Evolutionary conservation across 768 basidiomycete genomes (phyloP), one percentile per base, ranked within the genome.

Genomic region (Leucocoprinus sp.): DNA sequence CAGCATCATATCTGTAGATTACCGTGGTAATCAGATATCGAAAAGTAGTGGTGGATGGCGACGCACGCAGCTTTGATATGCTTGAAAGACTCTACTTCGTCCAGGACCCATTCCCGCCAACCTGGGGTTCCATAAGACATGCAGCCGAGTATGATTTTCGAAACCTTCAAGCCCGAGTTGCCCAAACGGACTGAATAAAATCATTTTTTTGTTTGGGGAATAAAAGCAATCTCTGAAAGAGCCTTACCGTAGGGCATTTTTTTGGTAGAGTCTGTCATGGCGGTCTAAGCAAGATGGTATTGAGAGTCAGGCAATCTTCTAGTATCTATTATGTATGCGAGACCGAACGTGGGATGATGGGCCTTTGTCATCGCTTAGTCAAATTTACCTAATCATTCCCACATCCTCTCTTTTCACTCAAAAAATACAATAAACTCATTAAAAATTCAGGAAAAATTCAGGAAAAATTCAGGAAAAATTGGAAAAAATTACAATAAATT

Each of bases 101-200:
- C 59, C 1, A 76, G 53, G 17, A 69, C 61, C 71, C 71, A 71
- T 31, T 55, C 50, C 55, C 75, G 69, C 74, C 78, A 81, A 9
- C 72, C 66, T 7, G 71, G 63, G 4, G 56, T 58, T 19, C 73
- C 80, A 52, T 80, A 82, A 9, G 67, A 64, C 79, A 80, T 78
- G 34, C 70, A 72, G 1, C 81, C 82, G 0, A 84, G 66, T 28
- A 84, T 81, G 41, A 82, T 67, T 57, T 71, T 75, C n/a, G 80
- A 82, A 1, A 85, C 73, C 55, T 82, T 76, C 27, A 79, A 61
- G 5, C 80, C 81, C 0, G 75, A 77, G 6, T 70, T 66, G 26
- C 71, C 70, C 15, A 73, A 54, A 14, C 67, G 63, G 53, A 62
- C 82, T 76, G 37, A n/a, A n/a, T 4, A 7, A 14, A 12, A 12